Evolutionary conservation across 2,329 filamentous ascomycete genomes (phyloP).

Genomic region (Arthroderma uncinatum): DNA sequence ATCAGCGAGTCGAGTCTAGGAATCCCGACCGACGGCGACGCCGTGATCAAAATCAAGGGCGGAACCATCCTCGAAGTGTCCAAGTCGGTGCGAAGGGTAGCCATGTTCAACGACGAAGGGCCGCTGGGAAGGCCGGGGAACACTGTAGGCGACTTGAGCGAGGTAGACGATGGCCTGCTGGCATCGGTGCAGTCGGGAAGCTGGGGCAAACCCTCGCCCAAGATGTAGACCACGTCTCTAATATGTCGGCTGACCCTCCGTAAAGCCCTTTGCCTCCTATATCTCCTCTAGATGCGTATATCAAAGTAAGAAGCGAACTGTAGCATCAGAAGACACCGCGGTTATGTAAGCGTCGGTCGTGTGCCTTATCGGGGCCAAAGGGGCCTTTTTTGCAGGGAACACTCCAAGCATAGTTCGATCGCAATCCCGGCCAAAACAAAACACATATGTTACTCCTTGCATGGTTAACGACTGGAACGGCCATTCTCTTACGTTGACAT

Average conservation of each 20-base stretch:
- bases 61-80: constrained; percentile 48
- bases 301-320: not conserved
- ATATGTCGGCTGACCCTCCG: not conserved
- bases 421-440: constrained; percentile 1
- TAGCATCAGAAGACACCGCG: not conserved
- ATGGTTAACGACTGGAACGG: not conserved
- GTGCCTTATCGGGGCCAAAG: not conserved
- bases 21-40: constrained; percentile 22
- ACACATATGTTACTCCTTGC: not conserved
- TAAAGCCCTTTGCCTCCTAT: not conserved
- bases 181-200: constrained; percentile 36
- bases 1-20: constrained; percentile 26
- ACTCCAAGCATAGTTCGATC: constrained; percentile 6
- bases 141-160: constrained; percentile 33
- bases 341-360: not conserved
- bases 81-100: constrained; percentile 42
- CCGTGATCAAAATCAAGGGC: constrained; percentile 31
- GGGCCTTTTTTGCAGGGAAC: not conserved
- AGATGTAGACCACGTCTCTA: not conserved
- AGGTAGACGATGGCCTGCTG: constrained; percentile 41
- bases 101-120: constrained; percentile 43
- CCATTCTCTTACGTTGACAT: not conserved
- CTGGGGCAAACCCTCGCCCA: constrained; percentile 34
- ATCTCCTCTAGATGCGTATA: not conserved
- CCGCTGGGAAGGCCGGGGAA: constrained; percentile 39